Evolutionary conservation across 108 stramenopile genomes (phyloP).

Genomic region (Pseudonitzschia pungens): DNA sequence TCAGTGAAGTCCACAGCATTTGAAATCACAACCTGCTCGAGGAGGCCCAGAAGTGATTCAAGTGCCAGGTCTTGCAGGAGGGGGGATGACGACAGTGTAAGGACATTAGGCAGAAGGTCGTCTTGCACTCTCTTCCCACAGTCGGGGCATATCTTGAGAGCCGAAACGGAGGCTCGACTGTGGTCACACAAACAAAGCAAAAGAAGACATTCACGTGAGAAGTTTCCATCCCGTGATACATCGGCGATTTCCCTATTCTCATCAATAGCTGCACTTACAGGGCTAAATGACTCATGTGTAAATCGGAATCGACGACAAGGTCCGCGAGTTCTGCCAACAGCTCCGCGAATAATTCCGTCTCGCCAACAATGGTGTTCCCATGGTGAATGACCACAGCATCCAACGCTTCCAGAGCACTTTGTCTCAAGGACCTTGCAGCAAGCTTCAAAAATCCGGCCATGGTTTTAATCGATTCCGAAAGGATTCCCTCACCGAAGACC

Average conservation of each 20-base stretch:
- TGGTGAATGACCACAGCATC: slow-evolving; percentile 66
- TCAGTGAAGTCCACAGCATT: slow-evolving; percentile 71
- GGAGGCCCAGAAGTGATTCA: slow-evolving; percentile 67
- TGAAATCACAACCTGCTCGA: slow-evolving; percentile 62
- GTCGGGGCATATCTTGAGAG: slow-evolving; percentile 65
- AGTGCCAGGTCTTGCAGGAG: slow-evolving; percentile 89
- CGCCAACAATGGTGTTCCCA: slow-evolving; percentile 30
- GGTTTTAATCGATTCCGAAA: slow-evolving; percentile 68
- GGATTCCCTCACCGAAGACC: slow-evolving; percentile 63
- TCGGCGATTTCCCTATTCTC: not conserved
- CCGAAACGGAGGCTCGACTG: slow-evolving; percentile 53
- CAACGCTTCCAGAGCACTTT: slow-evolving; percentile 79
- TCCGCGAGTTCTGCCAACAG: slow-evolving; percentile 75
- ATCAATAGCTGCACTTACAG: slow-evolving; percentile 44
- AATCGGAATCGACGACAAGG: slow-evolving; percentile 86
- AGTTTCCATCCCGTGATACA: not conserved
- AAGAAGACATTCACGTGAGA: too few relatives aligned
- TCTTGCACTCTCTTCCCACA: slow-evolving; percentile 54
- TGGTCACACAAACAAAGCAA: not conserved
- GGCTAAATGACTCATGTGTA: slow-evolving; percentile 89
- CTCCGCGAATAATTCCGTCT: slow-evolving; percentile 56
- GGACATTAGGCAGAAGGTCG: slow-evolving; percentile 69
- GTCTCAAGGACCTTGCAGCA: slow-evolving; percentile 84
- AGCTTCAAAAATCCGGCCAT: slow-evolving; percentile 88
- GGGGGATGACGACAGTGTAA: slow-evolving; percentile 83